phyloP scores from a whole-genome alignment of 2,329 filamentous ascomycete genomes.

The Neopestalotiopsis sp. region DNA sequence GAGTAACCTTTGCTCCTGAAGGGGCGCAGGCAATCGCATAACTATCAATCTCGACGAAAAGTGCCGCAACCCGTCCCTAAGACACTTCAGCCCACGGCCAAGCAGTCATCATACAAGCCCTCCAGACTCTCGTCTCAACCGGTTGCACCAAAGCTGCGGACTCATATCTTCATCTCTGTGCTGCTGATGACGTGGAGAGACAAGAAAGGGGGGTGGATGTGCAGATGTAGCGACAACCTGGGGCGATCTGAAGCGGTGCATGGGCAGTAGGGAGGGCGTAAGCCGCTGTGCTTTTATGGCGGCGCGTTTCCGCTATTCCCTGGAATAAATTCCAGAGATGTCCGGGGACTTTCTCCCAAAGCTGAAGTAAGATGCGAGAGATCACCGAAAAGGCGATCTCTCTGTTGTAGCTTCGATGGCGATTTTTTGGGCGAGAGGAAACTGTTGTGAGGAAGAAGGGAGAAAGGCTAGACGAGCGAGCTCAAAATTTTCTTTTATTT shows the following conservation, averaged over 20 bases:
- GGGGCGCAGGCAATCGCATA: slow-evolving; percentile 88
- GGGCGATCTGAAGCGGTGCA: slow-evolving; percentile 34
- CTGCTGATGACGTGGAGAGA: slow-evolving; percentile 35
- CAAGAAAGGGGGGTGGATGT: slow-evolving; percentile 38
- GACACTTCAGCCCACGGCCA: slow-evolving; percentile 41
- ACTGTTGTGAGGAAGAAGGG: slow-evolving; percentile 53
- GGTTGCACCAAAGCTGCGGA: slow-evolving; percentile 60
- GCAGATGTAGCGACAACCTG: slow-evolving; percentile 54
- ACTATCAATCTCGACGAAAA: slow-evolving; percentile 95
- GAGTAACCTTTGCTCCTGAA: slow-evolving; percentile 75
- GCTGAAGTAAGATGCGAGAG: slow-evolving; percentile 56
- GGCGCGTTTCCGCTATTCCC: slow-evolving; percentile 91
- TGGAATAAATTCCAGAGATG: slow-evolving; percentile 54
- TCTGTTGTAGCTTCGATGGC: slow-evolving; percentile 98
- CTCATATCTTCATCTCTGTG: slow-evolving; percentile 89
- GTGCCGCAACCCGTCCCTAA: slow-evolving; percentile 55
- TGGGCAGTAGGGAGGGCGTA: slow-evolving; percentile 62
- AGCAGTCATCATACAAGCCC: slow-evolving; percentile 32
- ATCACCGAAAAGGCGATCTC: slow-evolving; percentile 51
- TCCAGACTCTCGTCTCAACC: slow-evolving; percentile 28
- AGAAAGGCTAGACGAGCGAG: slow-evolving; percentile 26
- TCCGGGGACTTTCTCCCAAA: slow-evolving; percentile 99
- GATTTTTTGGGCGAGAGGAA: slow-evolving; percentile 98
- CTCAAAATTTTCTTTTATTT: slow-evolving; percentile 29
- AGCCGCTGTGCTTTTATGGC: slow-evolving; percentile 99